phyloP scores from a whole-genome alignment of 768 basidiomycete genomes.

The Hygrocybe punicea region DNA sequence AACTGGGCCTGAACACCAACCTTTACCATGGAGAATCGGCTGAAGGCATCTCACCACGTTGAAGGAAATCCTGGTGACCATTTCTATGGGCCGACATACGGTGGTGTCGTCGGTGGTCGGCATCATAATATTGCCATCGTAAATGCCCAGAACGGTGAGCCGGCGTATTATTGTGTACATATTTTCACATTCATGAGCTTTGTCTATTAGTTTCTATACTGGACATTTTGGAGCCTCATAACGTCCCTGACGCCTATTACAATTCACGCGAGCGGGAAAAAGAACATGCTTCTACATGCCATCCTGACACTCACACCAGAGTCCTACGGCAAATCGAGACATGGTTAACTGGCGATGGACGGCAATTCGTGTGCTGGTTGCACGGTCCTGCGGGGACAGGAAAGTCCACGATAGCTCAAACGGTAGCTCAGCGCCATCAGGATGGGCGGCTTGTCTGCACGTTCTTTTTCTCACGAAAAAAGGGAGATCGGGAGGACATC shows the following conservation, averaged over 20 bases:
- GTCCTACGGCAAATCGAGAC: not conserved
- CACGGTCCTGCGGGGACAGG: constrained; percentile 34
- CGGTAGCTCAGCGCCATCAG: constrained; percentile 18
- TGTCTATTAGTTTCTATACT: not conserved
- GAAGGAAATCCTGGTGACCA: too few species aligned
- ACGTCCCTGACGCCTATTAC: not conserved
- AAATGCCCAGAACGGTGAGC: too few species aligned
- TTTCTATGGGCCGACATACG: too few species aligned
- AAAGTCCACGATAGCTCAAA: constrained; percentile 34
- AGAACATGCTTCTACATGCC: not conserved
- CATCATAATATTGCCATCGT: too few species aligned
- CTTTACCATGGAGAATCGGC: too few species aligned
- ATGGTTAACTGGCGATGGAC: not conserved
- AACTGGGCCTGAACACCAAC: too few species aligned
- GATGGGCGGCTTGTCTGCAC: constrained; percentile 27
- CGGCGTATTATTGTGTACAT: too few species aligned
- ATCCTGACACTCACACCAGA: constrained; percentile 4
- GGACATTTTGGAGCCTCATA: not conserved
- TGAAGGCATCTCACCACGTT: too few species aligned
- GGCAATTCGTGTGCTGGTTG: constrained; percentile 28
- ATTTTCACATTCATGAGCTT: too few species aligned
- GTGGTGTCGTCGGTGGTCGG: too few species aligned
- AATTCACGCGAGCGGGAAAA: not conserved
- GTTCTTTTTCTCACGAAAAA: constrained; percentile 28
- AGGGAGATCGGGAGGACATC: constrained; percentile 26